phyloP scores from a whole-genome alignment of 352 stramenopile species.

The Pythium sukuiense region DNA sequence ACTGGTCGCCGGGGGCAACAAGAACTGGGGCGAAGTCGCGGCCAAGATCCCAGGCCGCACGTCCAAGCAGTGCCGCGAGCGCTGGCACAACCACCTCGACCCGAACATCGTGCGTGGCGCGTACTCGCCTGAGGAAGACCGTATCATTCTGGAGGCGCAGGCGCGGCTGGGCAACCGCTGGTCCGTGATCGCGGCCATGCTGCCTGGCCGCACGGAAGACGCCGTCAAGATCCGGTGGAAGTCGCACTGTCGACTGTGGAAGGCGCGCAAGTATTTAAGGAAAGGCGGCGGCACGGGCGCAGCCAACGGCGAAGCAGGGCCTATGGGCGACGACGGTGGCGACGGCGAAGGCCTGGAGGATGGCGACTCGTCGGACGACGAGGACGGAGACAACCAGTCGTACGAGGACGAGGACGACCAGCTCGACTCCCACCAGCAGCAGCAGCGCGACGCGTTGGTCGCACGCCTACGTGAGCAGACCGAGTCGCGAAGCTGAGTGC shows the following conservation, averaged over 20 bases:
- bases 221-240: conserved; percentile 94
- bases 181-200: conserved; percentile 88
- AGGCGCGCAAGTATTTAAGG: conserved; percentile 78
- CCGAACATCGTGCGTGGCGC: conserved; percentile 86
- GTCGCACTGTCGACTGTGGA: conserved; percentile 82
- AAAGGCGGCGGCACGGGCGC: conserved; percentile 34
- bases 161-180: conserved; percentile 85
- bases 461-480: neutral
- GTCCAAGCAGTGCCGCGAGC: conserved; percentile 90
- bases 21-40: conserved; percentile 89
- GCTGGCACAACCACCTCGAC: conserved; percentile 90
- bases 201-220: conserved; percentile 88
- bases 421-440: neutral
- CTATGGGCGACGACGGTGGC: conserved; percentile 2
- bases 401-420: conserved; percentile 7
- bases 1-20: conserved; percentile 80
- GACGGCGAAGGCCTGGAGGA: conserved; percentile 6
- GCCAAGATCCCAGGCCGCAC: conserved; percentile 84
- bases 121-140: conserved; percentile 88
- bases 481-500: conserved; percentile 3
- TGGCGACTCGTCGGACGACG: conserved; percentile 20
- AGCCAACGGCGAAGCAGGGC: conserved; percentile 9
- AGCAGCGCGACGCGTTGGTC: conserved; percentile 2
- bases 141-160: conserved; percentile 86
- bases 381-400: conserved; percentile 1